phyloP scores from a whole-genome alignment of 2,329 filamentous ascomycete genomes.

The Ustilaginoidea virens region DNA sequence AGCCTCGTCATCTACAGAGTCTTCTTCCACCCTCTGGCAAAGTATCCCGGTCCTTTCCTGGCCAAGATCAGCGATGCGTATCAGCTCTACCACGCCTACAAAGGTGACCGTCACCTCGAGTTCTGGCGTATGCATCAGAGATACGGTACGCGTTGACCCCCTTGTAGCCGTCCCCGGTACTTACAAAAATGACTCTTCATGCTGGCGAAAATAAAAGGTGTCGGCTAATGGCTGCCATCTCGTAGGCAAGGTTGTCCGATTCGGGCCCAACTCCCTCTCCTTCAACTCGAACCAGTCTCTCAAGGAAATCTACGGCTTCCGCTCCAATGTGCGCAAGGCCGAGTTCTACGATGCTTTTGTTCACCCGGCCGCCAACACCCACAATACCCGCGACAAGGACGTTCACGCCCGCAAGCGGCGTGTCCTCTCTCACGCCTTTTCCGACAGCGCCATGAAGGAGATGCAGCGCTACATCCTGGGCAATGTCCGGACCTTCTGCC shows the following conservation, averaged over 20 bases:
- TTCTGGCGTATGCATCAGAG: constrained; percentile 54
- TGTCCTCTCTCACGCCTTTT: constrained; percentile 58
- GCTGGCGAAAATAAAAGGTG: too few relatives aligned
- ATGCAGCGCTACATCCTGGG: constrained; percentile 53
- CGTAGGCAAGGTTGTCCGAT: constrained; percentile 52
- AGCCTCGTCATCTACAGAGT: constrained; percentile 38
- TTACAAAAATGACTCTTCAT: too few relatives aligned
- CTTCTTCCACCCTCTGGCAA: constrained; percentile 48
- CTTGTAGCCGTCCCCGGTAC: neutral
- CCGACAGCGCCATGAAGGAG: constrained; percentile 47
- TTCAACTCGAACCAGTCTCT: constrained; percentile 59
- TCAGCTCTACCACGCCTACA: constrained; percentile 59
- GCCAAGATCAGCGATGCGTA: constrained; percentile 49
- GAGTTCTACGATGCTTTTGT: constrained; percentile 62
- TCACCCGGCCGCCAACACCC: constrained; percentile 55
- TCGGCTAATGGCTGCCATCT: neutral
- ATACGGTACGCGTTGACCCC: constrained; percentile 37
- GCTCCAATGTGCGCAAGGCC: constrained; percentile 48
- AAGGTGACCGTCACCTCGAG: constrained; percentile 58
- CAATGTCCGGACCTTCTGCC: constrained; percentile 52
- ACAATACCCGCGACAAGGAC: constrained; percentile 54
- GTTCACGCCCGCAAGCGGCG: constrained; percentile 56
- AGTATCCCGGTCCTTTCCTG: constrained; percentile 48
- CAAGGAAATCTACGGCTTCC: constrained; percentile 50
- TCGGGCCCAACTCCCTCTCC: constrained; percentile 61